These are phyloP conservation scores for Leccinum obscurum DNA, from an alignment of 768 basidiomycete species.

Conservation along the genomic window DNA sequence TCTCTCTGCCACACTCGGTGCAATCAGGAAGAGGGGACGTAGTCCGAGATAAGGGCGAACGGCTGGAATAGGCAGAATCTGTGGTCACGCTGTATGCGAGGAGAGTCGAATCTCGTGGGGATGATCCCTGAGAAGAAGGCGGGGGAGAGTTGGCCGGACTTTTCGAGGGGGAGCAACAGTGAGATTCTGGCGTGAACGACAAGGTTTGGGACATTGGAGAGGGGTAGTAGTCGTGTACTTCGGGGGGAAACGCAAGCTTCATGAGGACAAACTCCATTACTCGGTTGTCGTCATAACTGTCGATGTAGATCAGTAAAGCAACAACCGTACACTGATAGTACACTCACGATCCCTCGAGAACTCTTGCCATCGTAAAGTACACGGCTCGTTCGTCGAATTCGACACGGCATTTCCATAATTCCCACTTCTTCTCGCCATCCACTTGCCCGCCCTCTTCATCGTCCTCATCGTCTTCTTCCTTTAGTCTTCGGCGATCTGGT, in stretches of 20 bases:
- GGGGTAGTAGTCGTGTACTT: conserved; percentile 37
- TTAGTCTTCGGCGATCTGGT: conserved; percentile 10
- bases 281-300: conserved; percentile 58
- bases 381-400: conserved; percentile 72
- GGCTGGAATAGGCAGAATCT: conserved; percentile 13
- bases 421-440: conserved; percentile 49
- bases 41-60: conserved; percentile 25
- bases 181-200: conserved; percentile 15
- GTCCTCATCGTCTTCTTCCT: conserved; percentile 15
- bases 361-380: conserved; percentile 75
- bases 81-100: conserved; percentile 4
- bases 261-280: conserved; percentile 74
- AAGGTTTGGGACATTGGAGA: conserved; percentile 19
- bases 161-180: conserved; percentile 23
- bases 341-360: conserved; percentile 50
- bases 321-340: background rate
- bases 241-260: conserved; percentile 60
- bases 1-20: conserved; percentile 19
- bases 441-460: conserved; percentile 1
- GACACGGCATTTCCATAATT: conserved; percentile 76
- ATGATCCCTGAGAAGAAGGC: conserved; percentile 29
- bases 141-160: conserved; percentile 31
- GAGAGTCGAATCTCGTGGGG: conserved; percentile 26
- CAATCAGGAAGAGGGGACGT: conserved; percentile 24
- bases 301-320: conserved; percentile 5